Evolutionary conservation across 2,329 filamentous ascomycete species (phyloP).

Genomic region (Leptodontidium sp.): DNA sequence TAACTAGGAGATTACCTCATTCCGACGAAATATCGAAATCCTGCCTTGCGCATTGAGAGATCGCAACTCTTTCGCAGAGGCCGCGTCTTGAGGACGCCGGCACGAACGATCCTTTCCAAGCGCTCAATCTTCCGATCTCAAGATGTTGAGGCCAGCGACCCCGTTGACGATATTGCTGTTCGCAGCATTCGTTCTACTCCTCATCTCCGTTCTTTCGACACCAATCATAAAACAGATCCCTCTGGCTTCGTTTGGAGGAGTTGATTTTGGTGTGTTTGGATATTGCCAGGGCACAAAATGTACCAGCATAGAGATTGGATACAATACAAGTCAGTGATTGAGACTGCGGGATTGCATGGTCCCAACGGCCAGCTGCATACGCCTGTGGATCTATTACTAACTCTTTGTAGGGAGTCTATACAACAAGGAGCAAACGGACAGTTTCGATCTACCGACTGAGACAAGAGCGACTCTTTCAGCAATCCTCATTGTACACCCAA

Average conservation of each 20-base stretch:
- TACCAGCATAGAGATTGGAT: conserved; percentile 81
- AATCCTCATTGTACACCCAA: conserved; percentile 90
- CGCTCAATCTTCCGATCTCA: conserved; percentile 35
- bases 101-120: conserved; percentile 40
- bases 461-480: conserved; percentile 76
- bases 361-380: not conserved
- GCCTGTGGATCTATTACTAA: conserved; percentile 25
- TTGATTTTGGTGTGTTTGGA: conserved; percentile 92
- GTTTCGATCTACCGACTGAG: conserved; percentile 63
- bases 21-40: conserved; percentile 5
- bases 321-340: conserved; percentile 75
- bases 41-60: conserved; percentile 29
- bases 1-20: conserved; percentile 1
- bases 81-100: conserved; percentile 58
- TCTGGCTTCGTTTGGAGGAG: conserved; percentile 77
- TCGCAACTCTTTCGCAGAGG: conserved; percentile 30
- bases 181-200: conserved; percentile 82
- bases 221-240: conserved; percentile 88
- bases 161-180: conserved; percentile 88
- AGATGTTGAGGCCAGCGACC: conserved; percentile 85
- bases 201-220: conserved; percentile 89
- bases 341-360: conserved; percentile 2
- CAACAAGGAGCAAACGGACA: conserved; percentile 39
- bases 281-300: conserved; percentile 76
- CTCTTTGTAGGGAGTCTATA: conserved; percentile 40